Evolutionary conservation across 345 rosid genomes (phyloP).

Genomic region (Camelina sativa): DNA sequence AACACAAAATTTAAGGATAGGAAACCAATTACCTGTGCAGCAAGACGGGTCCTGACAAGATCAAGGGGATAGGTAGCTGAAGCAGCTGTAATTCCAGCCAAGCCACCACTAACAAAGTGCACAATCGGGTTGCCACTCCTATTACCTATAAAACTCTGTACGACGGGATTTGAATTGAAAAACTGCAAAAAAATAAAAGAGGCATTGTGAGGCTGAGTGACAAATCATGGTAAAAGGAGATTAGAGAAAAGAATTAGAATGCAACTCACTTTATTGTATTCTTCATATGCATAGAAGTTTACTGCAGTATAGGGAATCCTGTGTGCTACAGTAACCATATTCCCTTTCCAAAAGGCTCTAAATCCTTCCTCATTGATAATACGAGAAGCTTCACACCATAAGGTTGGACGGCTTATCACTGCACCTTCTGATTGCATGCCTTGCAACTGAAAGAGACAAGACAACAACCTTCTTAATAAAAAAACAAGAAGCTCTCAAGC

Average conservation of each 20-base stretch:
- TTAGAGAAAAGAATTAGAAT: conserved; percentile 1
- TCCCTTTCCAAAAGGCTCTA: conserved; percentile 98
- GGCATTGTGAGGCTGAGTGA: conserved; percentile 12
- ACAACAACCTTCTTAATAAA: conserved; percentile 30
- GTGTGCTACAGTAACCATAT: conserved; percentile 85
- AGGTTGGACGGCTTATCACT: conserved; percentile 59
- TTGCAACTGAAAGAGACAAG: conserved; percentile 77
- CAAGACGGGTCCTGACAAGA: conserved; percentile 96
- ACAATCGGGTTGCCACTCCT: conserved; percentile 51
- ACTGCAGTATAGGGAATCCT: conserved; percentile 90
- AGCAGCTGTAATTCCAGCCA: conserved; percentile 96
- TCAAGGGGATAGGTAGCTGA: conserved; percentile 90
- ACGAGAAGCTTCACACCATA: conserved; percentile 88
- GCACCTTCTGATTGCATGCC: conserved; percentile 91
- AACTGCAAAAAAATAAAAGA: conserved; percentile 54
- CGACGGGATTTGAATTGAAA: conserved; percentile 52
- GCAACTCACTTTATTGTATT: conserved; percentile 65
- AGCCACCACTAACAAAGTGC: conserved; percentile 83
- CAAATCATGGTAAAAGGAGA: conserved; percentile 8
- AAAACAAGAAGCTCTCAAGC: conserved; percentile 4
- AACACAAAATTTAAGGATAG: neutral
- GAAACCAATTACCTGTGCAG: conserved; percentile 72
- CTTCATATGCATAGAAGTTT: conserved; percentile 82
- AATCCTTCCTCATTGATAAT: conserved; percentile 83
- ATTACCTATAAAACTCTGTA: conserved; percentile 49